Conservation (phyloP, 371 early-diverging fungal species). For the Phascolomyces articulosus region DNA sequence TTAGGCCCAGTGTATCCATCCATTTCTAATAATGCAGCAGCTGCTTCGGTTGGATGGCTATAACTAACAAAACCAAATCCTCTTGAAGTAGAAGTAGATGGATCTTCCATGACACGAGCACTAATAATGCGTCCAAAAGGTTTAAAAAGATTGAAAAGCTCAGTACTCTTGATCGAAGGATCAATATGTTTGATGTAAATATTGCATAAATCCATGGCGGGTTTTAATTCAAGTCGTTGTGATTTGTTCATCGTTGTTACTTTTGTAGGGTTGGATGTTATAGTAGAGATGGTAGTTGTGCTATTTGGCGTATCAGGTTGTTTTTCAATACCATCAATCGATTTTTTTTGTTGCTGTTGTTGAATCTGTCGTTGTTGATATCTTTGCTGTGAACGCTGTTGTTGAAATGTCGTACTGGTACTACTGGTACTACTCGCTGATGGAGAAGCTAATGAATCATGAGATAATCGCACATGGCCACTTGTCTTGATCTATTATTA, state of each 20-base stretch:
- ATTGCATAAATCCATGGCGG: slow-evolving; percentile 29
- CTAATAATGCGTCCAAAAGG: slow-evolving; percentile 46
- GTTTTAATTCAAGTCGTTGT: slow-evolving; percentile 1
- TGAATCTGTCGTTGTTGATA: background rate
- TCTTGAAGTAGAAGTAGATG: slow-evolving; percentile 40
- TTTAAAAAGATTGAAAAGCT: slow-evolving; percentile 42
- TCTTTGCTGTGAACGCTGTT: background rate
- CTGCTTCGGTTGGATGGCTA: slow-evolving; percentile 41
- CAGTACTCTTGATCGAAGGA: slow-evolving; percentile 32
- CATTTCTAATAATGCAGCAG: slow-evolving; percentile 38
- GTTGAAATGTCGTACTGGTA: background rate
- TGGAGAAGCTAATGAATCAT: background rate
- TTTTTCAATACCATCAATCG: background rate
- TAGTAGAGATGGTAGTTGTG: background rate
- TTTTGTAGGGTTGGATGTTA: background rate
- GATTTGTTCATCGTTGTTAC: no score
- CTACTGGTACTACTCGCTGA: background rate
- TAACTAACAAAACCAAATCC: slow-evolving; percentile 52
- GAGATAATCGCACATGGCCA: background rate
- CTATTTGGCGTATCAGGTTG: background rate
- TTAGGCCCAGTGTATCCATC: slow-evolving; percentile 32
- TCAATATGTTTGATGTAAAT: slow-evolving; percentile 50
- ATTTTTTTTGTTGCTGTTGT: background rate
- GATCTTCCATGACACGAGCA: slow-evolving; percentile 43
- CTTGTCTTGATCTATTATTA: no score